Conservation (phyloP, 2,329 filamentous ascomycete genomes). For the Beauveria caledonica region DNA sequence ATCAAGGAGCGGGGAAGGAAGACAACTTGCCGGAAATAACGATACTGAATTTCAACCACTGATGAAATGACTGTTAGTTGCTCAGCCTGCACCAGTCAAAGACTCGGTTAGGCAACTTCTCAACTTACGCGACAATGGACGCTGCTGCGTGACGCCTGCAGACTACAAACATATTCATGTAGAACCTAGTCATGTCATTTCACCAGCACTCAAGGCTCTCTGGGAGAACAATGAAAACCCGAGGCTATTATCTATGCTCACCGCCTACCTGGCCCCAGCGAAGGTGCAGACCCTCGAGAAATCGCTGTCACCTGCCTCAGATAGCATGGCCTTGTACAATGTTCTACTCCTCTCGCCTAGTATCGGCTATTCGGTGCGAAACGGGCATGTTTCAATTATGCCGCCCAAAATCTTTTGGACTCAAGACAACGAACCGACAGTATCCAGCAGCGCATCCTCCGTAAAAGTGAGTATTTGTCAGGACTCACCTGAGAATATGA, state of each 20-base stretch:
- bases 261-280: background rate
- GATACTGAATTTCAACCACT: background rate
- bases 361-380: no score
- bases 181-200: background rate
- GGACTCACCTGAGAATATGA: no score
- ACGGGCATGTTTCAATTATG: no score
- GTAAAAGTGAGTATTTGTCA: no score
- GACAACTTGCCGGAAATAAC: background rate
- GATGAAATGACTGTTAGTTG: background rate
- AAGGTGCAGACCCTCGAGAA: no score
- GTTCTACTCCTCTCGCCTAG: no score
- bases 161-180: background rate
- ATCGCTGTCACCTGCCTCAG: no score
- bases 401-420: no score
- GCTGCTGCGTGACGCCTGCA: background rate
- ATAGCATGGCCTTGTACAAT: no score
- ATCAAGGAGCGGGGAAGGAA: background rate
- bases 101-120: background rate
- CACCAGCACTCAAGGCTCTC: background rate
- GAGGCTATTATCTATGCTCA: background rate
- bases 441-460: no score
- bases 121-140: background rate
- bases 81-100: background rate
- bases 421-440: no score
- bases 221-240: background rate